phyloP scores from a whole-genome alignment of 305 asterid species.

The Fraxinus ornus region DNA sequence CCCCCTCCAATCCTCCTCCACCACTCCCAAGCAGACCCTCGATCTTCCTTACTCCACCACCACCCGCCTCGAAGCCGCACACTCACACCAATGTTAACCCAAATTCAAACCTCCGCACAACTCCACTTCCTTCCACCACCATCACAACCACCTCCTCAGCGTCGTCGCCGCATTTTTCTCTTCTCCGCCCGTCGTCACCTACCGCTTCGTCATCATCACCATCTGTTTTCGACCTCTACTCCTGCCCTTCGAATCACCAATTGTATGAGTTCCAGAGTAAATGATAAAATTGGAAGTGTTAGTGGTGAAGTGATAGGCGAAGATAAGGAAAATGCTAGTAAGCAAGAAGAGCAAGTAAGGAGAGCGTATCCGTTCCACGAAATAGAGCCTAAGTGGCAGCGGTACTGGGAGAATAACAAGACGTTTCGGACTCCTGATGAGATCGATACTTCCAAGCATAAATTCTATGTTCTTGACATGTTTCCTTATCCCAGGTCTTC shows the following conservation, averaged over 20 bases:
- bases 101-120: constrained; percentile 40
- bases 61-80: background rate
- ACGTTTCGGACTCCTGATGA: constrained; percentile 87
- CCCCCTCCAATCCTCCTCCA: background rate
- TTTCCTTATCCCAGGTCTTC: constrained; percentile 92
- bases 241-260: constrained; percentile 34
- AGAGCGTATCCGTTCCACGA: constrained; percentile 83
- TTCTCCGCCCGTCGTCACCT: constrained; percentile 22
- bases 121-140: constrained; percentile 40
- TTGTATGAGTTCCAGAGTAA: constrained; percentile 22
- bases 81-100: constrained; percentile 48
- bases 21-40: constrained; percentile 10
- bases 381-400: constrained; percentile 92
- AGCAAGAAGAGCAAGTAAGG: constrained; percentile 39
- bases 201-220: constrained; percentile 21
- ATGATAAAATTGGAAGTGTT: constrained; percentile 3
- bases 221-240: constrained; percentile 15
- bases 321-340: constrained; percentile 17
- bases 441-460: constrained; percentile 84
- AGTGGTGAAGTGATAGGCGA: constrained; percentile 3
- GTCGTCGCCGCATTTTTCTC: constrained; percentile 25
- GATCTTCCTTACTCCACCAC: constrained; percentile 23
- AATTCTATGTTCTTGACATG: constrained; percentile 96
- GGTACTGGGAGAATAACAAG: constrained; percentile 72
- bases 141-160: constrained; percentile 27